Evolutionary conservation across 257 asterid genomes (phyloP).

Genomic region (Lycium barbarum): DNA sequence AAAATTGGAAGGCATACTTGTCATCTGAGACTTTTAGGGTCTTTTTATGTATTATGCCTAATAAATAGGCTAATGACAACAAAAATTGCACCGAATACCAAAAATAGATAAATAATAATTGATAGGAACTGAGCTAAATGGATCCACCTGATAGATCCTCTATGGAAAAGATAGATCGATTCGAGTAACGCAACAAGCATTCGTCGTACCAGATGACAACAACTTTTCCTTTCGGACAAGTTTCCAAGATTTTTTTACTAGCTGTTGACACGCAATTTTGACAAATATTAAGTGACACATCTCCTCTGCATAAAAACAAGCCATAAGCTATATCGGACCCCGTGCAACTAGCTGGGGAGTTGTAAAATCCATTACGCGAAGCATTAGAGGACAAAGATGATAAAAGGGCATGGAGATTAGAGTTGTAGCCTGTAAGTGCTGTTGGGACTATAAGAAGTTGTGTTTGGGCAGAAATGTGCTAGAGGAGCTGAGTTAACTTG

Average conservation of each 20-base stretch:
- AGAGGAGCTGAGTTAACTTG: no score
- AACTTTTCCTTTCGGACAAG: conserved; percentile 7
- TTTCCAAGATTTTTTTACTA: neutral
- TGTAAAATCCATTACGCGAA: conserved; percentile 26
- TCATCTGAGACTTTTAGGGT: no score
- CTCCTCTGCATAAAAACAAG: conserved; percentile 40
- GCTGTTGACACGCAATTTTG: conserved; percentile 28
- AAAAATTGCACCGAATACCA: no score
- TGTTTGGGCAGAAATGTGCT: neutral
- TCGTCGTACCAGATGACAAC: conserved; percentile 18
- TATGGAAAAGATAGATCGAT: neutral
- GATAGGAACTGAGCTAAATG: neutral
- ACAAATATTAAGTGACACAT: conserved; percentile 15
- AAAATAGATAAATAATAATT: neutral
- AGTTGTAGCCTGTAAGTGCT: conserved; percentile 12
- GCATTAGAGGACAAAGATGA: conserved; percentile 28
- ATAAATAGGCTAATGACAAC: no score
- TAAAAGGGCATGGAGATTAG: conserved; percentile 28
- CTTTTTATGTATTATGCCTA: no score
- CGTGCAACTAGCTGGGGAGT: conserved; percentile 9
- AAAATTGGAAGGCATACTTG: no score
- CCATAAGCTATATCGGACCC: conserved; percentile 16
- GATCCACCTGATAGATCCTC: neutral
- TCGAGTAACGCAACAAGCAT: conserved; percentile 19
- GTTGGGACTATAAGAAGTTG: neutral